A percentile compares a stretch with the other conserved stretches of the same genome.
Conservation (phyloP, 768 basidiomycete species). For the Stropharia rugosoannulata region DNA sequence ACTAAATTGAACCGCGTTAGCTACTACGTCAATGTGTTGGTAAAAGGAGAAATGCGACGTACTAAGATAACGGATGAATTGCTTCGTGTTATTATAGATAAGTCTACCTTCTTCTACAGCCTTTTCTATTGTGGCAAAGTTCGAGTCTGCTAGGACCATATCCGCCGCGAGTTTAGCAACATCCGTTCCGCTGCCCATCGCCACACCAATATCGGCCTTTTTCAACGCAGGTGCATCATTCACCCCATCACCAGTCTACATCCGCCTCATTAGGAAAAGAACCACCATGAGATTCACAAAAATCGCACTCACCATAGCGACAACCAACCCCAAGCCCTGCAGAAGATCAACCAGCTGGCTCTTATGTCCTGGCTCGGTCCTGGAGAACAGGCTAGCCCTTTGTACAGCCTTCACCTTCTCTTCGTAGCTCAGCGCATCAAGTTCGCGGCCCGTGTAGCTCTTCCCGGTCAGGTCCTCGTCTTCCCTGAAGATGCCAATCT, state of each 20-base stretch:
- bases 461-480: conserved; percentile 91
- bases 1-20: conserved; percentile 36
- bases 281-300: background rate
- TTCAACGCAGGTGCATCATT: conserved; percentile 98
- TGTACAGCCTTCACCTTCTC: conserved; percentile 89
- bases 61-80: conserved; percentile 99
- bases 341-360: conserved; percentile 91
- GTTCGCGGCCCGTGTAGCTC: conserved; percentile 92
- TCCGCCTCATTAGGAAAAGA: background rate
- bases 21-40: background rate
- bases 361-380: conserved; percentile 96
- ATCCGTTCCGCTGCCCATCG: conserved; percentile 99
- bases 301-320: conserved; percentile 75
- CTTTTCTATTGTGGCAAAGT: conserved; percentile 95
- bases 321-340: conserved; percentile 88
- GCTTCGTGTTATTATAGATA: conserved; percentile 99
- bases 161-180: conserved; percentile 98
- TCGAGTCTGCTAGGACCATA: conserved; percentile 96
- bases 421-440: conserved; percentile 76
- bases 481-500: conserved; percentile 90
- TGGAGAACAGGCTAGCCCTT: conserved; percentile 84
- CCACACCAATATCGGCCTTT: conserved; percentile 96
- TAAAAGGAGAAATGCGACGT: conserved; percentile 22
- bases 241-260: conserved; percentile 92
- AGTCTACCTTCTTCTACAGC: conserved; percentile 97